Evolutionary conservation across 345 rosid species (phyloP).

Genomic region (Acer yangbiense): DNA sequence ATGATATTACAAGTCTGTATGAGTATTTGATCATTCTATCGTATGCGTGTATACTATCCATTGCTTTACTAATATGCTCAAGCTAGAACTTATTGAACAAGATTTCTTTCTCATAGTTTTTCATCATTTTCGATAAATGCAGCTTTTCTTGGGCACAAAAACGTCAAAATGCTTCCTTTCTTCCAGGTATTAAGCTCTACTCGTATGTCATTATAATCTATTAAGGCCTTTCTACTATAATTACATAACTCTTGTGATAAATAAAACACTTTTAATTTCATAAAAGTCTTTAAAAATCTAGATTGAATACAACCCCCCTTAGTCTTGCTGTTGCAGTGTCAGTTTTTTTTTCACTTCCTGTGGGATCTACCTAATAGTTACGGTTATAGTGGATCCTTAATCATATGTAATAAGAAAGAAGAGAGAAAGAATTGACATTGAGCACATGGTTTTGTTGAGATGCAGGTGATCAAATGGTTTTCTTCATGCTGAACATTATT

Average conservation of each 20-base stretch:
- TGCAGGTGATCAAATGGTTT: constrained; percentile 50
- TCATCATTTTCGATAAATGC: constrained; percentile 17
- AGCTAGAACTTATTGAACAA: background rate
- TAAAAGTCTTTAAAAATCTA: too few relatives aligned
- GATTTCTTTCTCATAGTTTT: background rate
- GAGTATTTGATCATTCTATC: too few relatives aligned
- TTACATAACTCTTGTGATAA: background rate
- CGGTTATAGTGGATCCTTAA: background rate
- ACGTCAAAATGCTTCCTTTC: constrained; percentile 40
- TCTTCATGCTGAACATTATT: constrained; percentile 43
- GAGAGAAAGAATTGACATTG: background rate
- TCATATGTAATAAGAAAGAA: too few relatives aligned
- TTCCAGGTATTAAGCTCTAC: constrained; percentile 39
- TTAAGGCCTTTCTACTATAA: background rate
- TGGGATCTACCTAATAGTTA: too few relatives aligned
- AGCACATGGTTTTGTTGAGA: background rate
- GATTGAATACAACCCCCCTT: too few relatives aligned
- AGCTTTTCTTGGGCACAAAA: constrained; percentile 59
- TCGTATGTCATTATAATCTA: background rate
- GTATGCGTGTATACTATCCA: background rate
- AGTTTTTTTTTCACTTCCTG: too few relatives aligned
- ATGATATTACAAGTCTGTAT: background rate
- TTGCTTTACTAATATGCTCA: background rate
- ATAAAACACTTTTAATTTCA: background rate
- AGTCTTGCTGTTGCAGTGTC: too few relatives aligned